phyloP scores from a whole-genome alignment of 441 rosid genomes.

The Populus hybrid region DNA sequence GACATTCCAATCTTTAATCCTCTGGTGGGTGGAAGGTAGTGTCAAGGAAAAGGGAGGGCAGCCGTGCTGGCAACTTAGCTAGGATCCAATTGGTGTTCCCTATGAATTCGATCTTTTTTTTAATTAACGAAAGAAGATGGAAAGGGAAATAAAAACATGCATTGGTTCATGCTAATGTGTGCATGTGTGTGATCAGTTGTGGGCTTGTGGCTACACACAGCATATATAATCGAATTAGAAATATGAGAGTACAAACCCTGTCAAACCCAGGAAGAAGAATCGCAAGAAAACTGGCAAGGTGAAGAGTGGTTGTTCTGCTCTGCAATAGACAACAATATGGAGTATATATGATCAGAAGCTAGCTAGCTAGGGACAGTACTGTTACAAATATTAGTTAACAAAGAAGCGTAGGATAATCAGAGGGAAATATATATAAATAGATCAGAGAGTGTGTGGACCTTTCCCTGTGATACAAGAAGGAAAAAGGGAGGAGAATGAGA shows the following conservation, averaged over 20 bases:
- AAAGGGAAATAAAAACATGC: too few species aligned
- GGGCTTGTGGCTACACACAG: too few species aligned
- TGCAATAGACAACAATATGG: constrained; percentile 24
- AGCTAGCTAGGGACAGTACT: background rate
- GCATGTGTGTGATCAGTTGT: too few species aligned
- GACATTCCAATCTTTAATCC: too few species aligned
- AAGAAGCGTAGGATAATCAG: background rate
- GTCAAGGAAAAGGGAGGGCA: too few species aligned
- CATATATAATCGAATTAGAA: background rate
- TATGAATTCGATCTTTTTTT: too few species aligned
- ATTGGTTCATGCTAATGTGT: too few species aligned
- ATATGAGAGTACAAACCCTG: constrained; percentile 47
- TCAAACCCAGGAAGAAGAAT: constrained; percentile 67
- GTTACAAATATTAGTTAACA: too few species aligned
- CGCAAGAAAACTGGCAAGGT: constrained; percentile 46
- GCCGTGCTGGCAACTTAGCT: too few species aligned
- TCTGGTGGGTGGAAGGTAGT: too few species aligned
- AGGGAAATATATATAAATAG: background rate
- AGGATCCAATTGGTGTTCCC: too few species aligned
- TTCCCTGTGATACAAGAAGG: constrained; percentile 53
- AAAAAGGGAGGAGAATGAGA: constrained; percentile 55
- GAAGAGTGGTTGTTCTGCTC: constrained; percentile 44
- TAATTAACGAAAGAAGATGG: too few species aligned
- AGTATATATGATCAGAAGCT: background rate
- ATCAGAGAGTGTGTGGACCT: constrained; percentile 28